These are phyloP conservation scores for Penicillium fuscoglaucum DNA, from an alignment of 2,329 filamentous ascomycete genomes.

Conservation along the genomic window DNA sequence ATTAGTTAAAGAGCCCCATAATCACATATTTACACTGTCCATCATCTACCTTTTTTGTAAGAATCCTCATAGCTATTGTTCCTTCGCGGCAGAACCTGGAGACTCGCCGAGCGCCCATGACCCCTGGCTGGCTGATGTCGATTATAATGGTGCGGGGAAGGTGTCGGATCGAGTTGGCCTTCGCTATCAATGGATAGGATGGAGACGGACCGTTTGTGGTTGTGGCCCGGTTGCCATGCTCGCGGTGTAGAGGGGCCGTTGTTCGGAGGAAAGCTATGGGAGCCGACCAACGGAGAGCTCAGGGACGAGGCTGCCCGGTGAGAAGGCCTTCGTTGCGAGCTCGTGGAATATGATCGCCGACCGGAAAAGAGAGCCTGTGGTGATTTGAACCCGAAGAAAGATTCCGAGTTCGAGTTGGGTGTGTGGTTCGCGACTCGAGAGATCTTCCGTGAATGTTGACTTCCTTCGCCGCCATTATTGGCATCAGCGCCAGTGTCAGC, in stretches of 20 bases:
- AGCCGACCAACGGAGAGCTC: constrained; percentile 41
- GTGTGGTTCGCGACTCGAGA: constrained; percentile 39
- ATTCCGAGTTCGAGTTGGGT: constrained; percentile 36
- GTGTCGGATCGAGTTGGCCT: constrained; percentile 35
- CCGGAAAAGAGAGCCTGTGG: constrained; percentile 39
- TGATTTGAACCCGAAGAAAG: constrained; percentile 42
- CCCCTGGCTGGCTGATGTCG: constrained; percentile 59
- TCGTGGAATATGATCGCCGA: constrained; percentile 38
- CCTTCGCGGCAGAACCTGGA: constrained; percentile 67
- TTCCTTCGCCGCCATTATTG: constrained; percentile 28
- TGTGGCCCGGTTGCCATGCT: constrained; percentile 49
- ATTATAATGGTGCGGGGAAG: constrained; percentile 37
- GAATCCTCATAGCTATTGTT: constrained; percentile 44
- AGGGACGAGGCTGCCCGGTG: constrained; percentile 45
- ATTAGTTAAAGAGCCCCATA: constrained; percentile 1
- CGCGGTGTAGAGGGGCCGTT: constrained; percentile 34
- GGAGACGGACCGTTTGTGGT: constrained; percentile 74
- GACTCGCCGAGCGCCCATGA: constrained; percentile 76
- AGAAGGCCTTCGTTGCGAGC: constrained; percentile 35
- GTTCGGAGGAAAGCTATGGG: constrained; percentile 44
- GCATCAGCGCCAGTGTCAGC: constrained; percentile 45
- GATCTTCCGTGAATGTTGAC: constrained; percentile 38
- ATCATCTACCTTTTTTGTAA: constrained; percentile 40
- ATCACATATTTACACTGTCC: background rate
- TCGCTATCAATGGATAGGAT: constrained; percentile 73